These are phyloP conservation scores for Peltaster fructicola DNA, from an alignment of 2,329 filamentous ascomycete genomes.

Conservation along the genomic window DNA sequence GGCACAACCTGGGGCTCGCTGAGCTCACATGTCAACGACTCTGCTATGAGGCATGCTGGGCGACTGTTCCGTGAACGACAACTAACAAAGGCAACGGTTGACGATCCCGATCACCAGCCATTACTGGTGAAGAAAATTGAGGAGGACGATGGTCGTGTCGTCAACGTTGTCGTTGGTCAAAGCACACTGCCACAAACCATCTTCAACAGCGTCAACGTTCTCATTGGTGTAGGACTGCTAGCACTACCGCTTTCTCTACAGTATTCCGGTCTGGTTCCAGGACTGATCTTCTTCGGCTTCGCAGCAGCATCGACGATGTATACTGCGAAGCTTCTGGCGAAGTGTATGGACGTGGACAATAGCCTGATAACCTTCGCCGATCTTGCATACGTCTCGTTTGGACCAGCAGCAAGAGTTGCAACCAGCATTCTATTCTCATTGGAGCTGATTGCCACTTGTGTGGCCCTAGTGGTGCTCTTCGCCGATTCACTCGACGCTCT, in stretches of 20 bases:
- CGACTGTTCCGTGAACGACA: constrained; percentile 31
- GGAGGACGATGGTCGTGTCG: constrained; percentile 64
- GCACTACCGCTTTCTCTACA: constrained; percentile 76
- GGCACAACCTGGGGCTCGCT: constrained; percentile 44
- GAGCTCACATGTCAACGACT: constrained; percentile 37
- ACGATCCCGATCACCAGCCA: constrained; percentile 40
- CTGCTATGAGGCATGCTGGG: constrained; percentile 38
- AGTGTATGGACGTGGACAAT: constrained; percentile 72
- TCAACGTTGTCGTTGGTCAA: constrained; percentile 74
- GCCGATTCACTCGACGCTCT: constrained; percentile 75
- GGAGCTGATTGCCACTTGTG: constrained; percentile 73
- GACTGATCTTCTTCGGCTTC: constrained; percentile 54
- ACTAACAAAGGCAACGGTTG: constrained; percentile 18
- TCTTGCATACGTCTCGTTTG: constrained; percentile 79
- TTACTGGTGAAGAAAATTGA: constrained; percentile 80
- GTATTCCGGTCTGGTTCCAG: constrained; percentile 77
- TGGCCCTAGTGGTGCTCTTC: constrained; percentile 83
- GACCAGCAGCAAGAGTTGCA: constrained; percentile 58
- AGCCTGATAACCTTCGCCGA: constrained; percentile 89
- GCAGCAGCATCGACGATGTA: constrained; percentile 65
- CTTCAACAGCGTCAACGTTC: constrained; percentile 88
- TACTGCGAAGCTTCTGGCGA: constrained; percentile 69
- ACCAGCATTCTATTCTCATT: constrained; percentile 77
- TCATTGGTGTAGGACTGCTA: constrained; percentile 78
- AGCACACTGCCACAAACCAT: constrained; percentile 92